A percentile compares a stretch with the other conserved stretches of the same genome.
These are phyloP conservation scores for Paecilomyces dactylethromorphus DNA, from an alignment of 2,329 filamentous ascomycete genomes.

Conservation along the genomic window DNA sequence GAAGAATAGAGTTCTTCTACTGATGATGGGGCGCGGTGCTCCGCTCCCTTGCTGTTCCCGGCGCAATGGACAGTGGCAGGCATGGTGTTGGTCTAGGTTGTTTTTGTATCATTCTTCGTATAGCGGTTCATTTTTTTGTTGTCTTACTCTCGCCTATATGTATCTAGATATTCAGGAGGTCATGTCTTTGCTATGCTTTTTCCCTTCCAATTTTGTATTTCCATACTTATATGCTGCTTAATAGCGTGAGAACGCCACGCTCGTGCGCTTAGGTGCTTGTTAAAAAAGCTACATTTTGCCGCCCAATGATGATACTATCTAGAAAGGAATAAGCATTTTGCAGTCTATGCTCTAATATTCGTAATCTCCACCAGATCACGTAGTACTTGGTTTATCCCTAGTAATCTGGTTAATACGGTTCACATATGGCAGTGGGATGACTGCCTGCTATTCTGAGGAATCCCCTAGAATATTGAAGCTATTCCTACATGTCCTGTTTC, in stretches of 20 bases:
- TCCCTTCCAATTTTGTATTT: not conserved
- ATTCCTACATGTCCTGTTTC: too few relatives aligned
- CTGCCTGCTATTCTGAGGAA: too few relatives aligned
- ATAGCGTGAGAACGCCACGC: not conserved
- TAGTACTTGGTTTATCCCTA: too few relatives aligned
- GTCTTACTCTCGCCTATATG: slow-evolving; percentile 4
- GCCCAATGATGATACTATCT: not conserved
- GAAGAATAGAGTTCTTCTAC: slow-evolving; percentile 18
- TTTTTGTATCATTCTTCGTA: slow-evolving; percentile 12
- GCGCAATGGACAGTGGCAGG: slow-evolving; percentile 29
- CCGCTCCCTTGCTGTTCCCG: slow-evolving; percentile 17
- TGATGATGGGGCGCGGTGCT: slow-evolving; percentile 10
- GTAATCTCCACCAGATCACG: too few relatives aligned
- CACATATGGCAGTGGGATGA: too few relatives aligned
- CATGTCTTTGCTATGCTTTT: not conserved
- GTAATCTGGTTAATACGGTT: too few relatives aligned
- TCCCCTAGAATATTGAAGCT: too few relatives aligned
- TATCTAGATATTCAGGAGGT: slow-evolving; percentile 3
- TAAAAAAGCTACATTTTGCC: not conserved
- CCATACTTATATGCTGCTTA: not conserved
- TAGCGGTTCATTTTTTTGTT: slow-evolving; percentile 1
- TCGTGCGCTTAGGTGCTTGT: not conserved
- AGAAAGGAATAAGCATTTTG: not conserved
- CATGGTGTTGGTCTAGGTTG: slow-evolving; percentile 29
- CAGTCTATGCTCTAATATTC: not conserved